Percentiles rank a stretch among this genome's conserved stretches.
Evolutionary conservation across 352 stramenopile species (phyloP).

Genomic region (Phytophthora tubulina): DNA sequence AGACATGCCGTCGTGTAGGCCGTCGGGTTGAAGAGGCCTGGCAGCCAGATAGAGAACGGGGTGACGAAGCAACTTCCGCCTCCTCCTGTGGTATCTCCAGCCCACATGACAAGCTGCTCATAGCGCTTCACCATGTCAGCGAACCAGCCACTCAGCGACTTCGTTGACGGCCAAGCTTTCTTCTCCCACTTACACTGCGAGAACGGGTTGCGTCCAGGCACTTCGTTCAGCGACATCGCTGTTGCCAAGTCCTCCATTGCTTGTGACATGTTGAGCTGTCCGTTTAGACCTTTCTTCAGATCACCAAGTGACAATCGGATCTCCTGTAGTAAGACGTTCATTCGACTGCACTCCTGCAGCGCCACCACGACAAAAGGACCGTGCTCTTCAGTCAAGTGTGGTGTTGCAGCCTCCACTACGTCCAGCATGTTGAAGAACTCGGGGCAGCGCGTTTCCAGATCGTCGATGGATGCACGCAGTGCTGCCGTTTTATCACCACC

Average conservation of each 20-base stretch:
- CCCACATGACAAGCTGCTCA: slow-evolving; percentile 90
- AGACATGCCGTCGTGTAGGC: slow-evolving; percentile 96
- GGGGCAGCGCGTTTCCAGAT: slow-evolving; percentile 91
- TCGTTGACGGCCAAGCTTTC: slow-evolving; percentile 96
- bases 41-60: slow-evolving; percentile 95
- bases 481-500: slow-evolving; percentile 79
- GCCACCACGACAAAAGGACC: slow-evolving; percentile 95
- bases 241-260: slow-evolving; percentile 95
- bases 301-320: slow-evolving; percentile 93
- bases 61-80: slow-evolving; percentile 79
- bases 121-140: slow-evolving; percentile 94
- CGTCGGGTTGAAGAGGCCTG: slow-evolving; percentile 96
- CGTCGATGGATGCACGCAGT: slow-evolving; percentile 90
- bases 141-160: slow-evolving; percentile 93
- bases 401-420: slow-evolving; percentile 88
- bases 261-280: slow-evolving; percentile 96
- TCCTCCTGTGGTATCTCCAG: slow-evolving; percentile 60
- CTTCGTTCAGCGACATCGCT: slow-evolving; percentile 94
- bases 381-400: slow-evolving; percentile 89
- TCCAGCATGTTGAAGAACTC: slow-evolving; percentile 94
- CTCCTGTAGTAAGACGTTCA: slow-evolving; percentile 95
- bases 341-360: slow-evolving; percentile 94
- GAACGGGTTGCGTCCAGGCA: slow-evolving; percentile 95
- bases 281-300: slow-evolving; percentile 96
- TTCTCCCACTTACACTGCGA: slow-evolving; percentile 97